phyloP scores from a whole-genome alignment of 2,329 filamentous ascomycete genomes.

The Epichloe sp. region DNA sequence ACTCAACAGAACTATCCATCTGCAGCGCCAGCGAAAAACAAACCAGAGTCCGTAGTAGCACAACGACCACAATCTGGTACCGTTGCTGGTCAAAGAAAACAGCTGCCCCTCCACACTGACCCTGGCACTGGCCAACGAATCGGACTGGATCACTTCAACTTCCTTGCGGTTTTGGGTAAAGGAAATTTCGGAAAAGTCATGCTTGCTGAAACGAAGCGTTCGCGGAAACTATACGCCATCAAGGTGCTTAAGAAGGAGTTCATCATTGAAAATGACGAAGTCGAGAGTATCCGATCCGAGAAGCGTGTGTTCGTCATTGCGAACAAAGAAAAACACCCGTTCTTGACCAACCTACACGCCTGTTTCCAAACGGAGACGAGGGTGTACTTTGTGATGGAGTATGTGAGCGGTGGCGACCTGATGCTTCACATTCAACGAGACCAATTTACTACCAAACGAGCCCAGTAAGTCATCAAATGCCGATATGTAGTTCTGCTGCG shows the following conservation, averaged over 20 bases:
- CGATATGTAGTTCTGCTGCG: too few species aligned
- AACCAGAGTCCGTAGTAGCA: constrained; percentile 23
- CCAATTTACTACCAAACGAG: constrained; percentile 88
- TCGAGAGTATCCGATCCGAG: constrained; percentile 93
- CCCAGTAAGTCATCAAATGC: constrained; percentile 58
- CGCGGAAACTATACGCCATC: constrained; percentile 89
- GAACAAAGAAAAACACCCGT: constrained; percentile 93
- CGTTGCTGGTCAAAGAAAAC: constrained; percentile 34
- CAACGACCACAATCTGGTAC: constrained; percentile 17
- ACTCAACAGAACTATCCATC: constrained; percentile 26
- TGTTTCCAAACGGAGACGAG: constrained; percentile 98
- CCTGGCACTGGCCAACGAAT: constrained; percentile 71
- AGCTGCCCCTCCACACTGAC: constrained; percentile 57
- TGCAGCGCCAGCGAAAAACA: constrained; percentile 16
- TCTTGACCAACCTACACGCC: constrained; percentile 86
- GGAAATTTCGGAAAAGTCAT: constrained; percentile 99
- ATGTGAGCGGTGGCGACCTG: constrained; percentile 93
- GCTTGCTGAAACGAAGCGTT: constrained; percentile 91
- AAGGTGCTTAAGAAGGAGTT: constrained; percentile 99
- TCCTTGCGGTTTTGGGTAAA: constrained; percentile 93
- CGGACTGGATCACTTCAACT: constrained; percentile 97
- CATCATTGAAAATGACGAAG: constrained; percentile 98
- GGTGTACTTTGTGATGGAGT: constrained; percentile 99
- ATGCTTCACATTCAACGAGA: constrained; percentile 98
- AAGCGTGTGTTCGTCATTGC: constrained; percentile 95